Base-by-base conservation (phyloP, 129 eudicot genomes). In the Helianthus tuberosus region DNA sequence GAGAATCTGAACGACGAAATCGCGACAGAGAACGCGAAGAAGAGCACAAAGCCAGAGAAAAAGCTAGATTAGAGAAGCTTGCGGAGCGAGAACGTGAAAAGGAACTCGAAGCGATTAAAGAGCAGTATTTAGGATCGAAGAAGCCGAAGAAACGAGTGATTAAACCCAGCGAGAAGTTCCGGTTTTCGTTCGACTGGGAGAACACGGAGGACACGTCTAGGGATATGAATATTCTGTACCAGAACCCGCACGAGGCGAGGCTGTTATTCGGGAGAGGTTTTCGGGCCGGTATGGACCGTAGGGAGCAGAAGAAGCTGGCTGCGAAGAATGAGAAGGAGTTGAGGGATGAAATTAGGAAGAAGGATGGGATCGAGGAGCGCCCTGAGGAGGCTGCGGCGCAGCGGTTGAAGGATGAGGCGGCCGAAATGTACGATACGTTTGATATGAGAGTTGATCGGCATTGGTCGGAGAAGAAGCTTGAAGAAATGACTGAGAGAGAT, bases 101-200 rank as follows among this genome's bases (percentile, higher is more conserved):
- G 83, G 91, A 86, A 32, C 80, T 86, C 8, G 91, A 83, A 29
- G 78, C 80, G n/a, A 86, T 83, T 59, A 86, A 86, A 55, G 87
- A 86, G 52, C 91, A 86, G 78, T 83, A 86, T 66, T 38, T 86
- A 11, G 87, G 91, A 13, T 72, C 81, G 6, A 86, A 86, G 20
- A 86, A 86, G 14, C 90, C 90, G 5, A 86, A 86, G 72, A 86
- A 86, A 14, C 46, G 90, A 13, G 91, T 86, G 9, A 86, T 86
- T 47, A 86, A 86, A 53, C 87, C 91, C 11, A 86, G 91, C 49
- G 91, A 86, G 83, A 86, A 86, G 81, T 86, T 86, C 48, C 73
- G 91, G 11, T 86, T 86, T 63, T 83, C 87, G 0, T 86, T 86
- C 13, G 91, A 86, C 27, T 86, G 91, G 91, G 91, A 86, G 84